These are phyloP conservation scores for Talaromyces borbonicus DNA, from an alignment of 495 filamentous ascomycete species.

Conservation along the genomic window DNA sequence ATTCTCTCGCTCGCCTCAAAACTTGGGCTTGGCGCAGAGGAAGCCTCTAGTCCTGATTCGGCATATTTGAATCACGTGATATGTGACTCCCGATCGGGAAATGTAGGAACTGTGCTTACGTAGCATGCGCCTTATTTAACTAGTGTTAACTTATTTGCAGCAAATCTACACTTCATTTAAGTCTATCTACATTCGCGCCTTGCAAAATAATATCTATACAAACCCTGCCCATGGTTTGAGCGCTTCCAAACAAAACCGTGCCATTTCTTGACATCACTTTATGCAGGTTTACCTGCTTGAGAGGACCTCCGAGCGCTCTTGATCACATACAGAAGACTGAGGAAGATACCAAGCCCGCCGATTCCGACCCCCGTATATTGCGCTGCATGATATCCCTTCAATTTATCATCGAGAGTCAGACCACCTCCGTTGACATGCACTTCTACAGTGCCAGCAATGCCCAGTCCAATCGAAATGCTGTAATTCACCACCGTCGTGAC, in stretches of 20 bases:
- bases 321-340: slow-evolving; percentile 9
- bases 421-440: slow-evolving; percentile 35
- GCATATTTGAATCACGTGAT: background rate
- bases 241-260: too few species aligned
- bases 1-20: background rate
- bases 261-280: too few species aligned
- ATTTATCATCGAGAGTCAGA: slow-evolving; percentile 15
- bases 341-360: slow-evolving; percentile 30
- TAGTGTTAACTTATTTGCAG: too few species aligned
- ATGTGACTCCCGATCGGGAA: too few species aligned
- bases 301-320: background rate
- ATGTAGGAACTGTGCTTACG: too few species aligned
- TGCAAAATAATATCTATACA: too few species aligned
- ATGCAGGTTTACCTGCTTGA: background rate
- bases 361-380: slow-evolving; percentile 49
- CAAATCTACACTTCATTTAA: too few species aligned
- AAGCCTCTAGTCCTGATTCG: background rate
- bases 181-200: too few species aligned
- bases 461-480: slow-evolving; percentile 48
- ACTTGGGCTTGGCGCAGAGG: background rate
- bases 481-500: slow-evolving; percentile 55
- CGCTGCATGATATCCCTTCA: slow-evolving; percentile 47
- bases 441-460: slow-evolving; percentile 53
- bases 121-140: too few species aligned
- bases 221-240: too few species aligned